Percentiles rank a stretch among this genome's conserved stretches.
Conservation (phyloP, 495 filamentous ascomycete genomes). For the Penicillium silybi region DNA sequence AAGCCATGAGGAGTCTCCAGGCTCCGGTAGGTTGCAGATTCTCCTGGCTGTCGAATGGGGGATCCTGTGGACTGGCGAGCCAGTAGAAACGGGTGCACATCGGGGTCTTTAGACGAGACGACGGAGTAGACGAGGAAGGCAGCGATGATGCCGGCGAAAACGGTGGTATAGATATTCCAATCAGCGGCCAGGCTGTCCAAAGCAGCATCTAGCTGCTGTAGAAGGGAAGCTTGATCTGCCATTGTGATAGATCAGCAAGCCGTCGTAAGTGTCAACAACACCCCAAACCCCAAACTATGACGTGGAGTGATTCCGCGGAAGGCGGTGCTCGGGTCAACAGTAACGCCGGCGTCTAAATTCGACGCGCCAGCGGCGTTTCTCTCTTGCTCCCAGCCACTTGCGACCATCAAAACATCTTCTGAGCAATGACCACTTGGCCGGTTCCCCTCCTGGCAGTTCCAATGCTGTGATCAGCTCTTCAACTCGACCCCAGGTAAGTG, state of each 20-base stretch:
- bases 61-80: constrained; percentile 75
- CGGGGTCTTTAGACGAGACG: constrained; percentile 64
- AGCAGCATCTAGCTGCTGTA: constrained; percentile 62
- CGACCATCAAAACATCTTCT: constrained; percentile 19
- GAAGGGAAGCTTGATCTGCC: constrained; percentile 47
- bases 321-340: constrained; percentile 20
- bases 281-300: constrained; percentile 15
- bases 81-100: constrained; percentile 87
- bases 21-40: constrained; percentile 79
- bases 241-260: constrained; percentile 29
- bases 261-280: constrained; percentile 11
- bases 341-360: constrained; percentile 16
- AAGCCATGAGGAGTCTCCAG: constrained; percentile 79
- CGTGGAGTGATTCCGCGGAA: constrained; percentile 18
- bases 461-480: background rate
- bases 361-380: constrained; percentile 10
- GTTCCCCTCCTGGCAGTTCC: constrained; percentile 2
- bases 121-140: constrained; percentile 62
- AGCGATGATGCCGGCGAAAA: constrained; percentile 55
- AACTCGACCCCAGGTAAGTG: constrained; percentile 14
- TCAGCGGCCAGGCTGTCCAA: constrained; percentile 64
- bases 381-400: constrained; percentile 15
- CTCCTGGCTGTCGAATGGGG: constrained; percentile 74
- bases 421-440: constrained; percentile 10
- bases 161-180: constrained; percentile 74